phyloP scores from a whole-genome alignment of 2,329 filamentous ascomycete species.

The Epichloe hybrida region DNA sequence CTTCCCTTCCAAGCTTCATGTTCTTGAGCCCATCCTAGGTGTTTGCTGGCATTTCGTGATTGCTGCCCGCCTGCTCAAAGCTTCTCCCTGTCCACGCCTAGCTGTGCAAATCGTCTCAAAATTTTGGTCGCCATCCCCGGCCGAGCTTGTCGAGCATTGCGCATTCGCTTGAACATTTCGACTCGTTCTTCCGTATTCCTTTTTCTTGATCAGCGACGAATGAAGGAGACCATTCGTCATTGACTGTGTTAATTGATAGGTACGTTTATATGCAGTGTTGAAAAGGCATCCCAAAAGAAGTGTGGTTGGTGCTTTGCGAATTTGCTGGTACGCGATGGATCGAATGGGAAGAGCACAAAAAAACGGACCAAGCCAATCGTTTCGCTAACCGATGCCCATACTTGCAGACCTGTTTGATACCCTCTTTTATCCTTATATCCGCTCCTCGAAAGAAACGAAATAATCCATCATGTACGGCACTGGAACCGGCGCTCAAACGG shows the following conservation, averaged over 20 bases:
- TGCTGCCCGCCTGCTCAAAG: constrained; percentile 6
- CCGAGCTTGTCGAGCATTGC: constrained; percentile 5
- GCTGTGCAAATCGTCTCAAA: neutral
- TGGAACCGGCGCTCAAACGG: constrained; percentile 75
- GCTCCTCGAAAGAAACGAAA: neutral
- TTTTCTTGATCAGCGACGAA: neutral
- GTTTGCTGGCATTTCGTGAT: constrained; percentile 1
- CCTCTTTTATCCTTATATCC: constrained; percentile 12
- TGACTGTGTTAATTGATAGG: constrained; percentile 19
- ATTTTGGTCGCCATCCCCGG: constrained; percentile 6
- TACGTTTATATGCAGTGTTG: constrained; percentile 9
- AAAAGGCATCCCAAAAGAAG: neutral
- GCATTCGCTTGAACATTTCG: constrained; percentile 1
- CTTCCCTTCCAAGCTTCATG: neutral
- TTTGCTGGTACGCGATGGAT: neutral
- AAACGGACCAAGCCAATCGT: neutral
- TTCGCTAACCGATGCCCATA: neutral
- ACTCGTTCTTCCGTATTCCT: neutral
- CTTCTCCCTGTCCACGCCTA: neutral
- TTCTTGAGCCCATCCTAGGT: constrained; percentile 5
- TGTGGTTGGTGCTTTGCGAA: neutral
- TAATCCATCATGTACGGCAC: constrained; percentile 67
- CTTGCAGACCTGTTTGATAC: constrained; percentile 27
- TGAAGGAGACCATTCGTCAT: constrained; percentile 10
- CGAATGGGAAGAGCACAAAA: neutral